Evolutionary conservation across 768 basidiomycete species (phyloP), one percentile per base, ranked within the genome.

Genomic region (Boletus subparvulus): DNA sequence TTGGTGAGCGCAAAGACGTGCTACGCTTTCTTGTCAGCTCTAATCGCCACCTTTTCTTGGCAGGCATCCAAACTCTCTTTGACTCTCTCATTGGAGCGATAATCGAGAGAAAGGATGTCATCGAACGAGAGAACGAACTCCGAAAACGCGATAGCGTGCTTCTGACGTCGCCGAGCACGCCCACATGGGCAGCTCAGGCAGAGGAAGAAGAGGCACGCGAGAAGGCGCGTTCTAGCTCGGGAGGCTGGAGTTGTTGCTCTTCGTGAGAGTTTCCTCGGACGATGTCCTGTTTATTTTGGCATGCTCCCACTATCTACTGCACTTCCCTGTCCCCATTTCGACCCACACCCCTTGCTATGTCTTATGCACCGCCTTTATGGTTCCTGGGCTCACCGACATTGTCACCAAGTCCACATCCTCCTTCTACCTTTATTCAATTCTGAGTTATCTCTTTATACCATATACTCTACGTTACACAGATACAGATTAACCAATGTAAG

Each of bases 91-190:
- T 94, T 40, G 76, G 80, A 50, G 83, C 88, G 33, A 92, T 97
- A 68, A 90, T 96, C 56, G 72, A 80, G 61, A 81, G 82, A 64
- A 89, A 88, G 70, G 90, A 90, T 65, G 73, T 75, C 48, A 93
- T 95, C 63, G 92, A 94, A 71, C 78, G 77, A 61, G 90, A 94
- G 68, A 90, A 92, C 65, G 85, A 88, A 62, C 69, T 87, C 54
- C 84, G 87, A 73, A 87, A 86, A 68, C 83, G 90, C 51, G 88
- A 94, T 68, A 94, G 92, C 71, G 87, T 97, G 54, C 82, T 90
- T 72, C 75, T 96, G 36, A 79, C 85, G 30, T 78, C 81, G 53
- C 69, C 79, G 39, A 78, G 76, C 54, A 79, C 87, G 33, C 90
- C 90, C 6, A 77, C 83, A 16, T 92, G 90, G 90, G 81, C 84